Evolutionary conservation across 176 grass and related monocot species (phyloP), one percentile per base, ranked within the genome.

Genomic region (Chloris gayana): DNA sequence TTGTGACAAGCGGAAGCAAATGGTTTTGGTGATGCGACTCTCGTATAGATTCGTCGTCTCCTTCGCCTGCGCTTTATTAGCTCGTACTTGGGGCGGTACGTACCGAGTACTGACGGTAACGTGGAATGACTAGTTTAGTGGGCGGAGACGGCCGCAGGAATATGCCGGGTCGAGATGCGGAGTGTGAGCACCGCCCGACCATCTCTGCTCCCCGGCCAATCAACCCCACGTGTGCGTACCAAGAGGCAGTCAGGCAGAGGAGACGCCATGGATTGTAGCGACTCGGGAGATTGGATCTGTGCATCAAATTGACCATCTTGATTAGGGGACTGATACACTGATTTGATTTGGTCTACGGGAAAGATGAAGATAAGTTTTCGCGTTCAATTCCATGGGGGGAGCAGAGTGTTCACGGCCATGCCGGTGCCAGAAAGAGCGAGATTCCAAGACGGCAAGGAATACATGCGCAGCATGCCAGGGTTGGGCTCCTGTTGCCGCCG

Each of bases 81-180:
- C 22, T 1, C 22, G 27, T 39, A 39, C 42, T 7, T 14, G 58
- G 57, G 58, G 4, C 25, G 2, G 83, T 15, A 56, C 59, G 29
- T 14, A 4, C 47, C 15, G 14, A 18, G 29, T 14, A 49, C 46
- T 49, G 8, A 5, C 50, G 41, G 73, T 44, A 42, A 14, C 35
- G 4, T 45, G 5, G 54, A 9, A 9, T 3, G 6, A 45, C 6
- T 51, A n/a, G 49, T 56, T 26, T 27, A 8, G 3, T 19, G 5
- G 9, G 35, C 2, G 47, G 59, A 21, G 50, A 6, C 6, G 19
- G 19, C 54, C 22, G 54, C 42, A 19, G 6, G 81, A 80, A 84
- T 89, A 86, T 74, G 69, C 84, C 29, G 27, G 13, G 7, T 14
- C 4, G 0, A 75, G 75, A 75, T 80, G 53, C 76, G 35, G 17